A percentile compares a stretch with the other conserved stretches of the same genome.
phyloP scores from a whole-genome alignment of 306 rosid genomes.

The Clitoria ternatea region DNA sequence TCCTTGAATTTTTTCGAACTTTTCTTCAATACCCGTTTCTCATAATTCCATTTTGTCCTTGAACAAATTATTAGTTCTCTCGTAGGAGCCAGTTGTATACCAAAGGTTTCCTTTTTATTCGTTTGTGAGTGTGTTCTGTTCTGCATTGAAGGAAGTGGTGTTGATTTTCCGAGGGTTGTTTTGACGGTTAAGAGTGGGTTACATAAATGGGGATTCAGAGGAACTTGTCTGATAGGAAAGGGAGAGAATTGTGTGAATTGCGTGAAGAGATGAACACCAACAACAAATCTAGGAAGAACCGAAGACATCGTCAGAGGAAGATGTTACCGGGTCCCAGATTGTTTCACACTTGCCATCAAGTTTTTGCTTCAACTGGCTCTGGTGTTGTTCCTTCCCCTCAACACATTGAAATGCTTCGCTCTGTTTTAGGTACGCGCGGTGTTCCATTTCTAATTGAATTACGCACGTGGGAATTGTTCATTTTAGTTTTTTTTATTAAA shows the following conservation, averaged over 20 bases:
- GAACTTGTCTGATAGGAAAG: conserved; percentile 40
- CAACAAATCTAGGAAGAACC: conserved; percentile 48
- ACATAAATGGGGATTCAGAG: conserved; percentile 71
- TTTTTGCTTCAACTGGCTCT: conserved; percentile 46
- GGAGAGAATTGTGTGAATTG: conserved; percentile 42
- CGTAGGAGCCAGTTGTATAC: not conserved
- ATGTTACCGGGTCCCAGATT: conserved; percentile 58
- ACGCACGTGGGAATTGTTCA: not conserved
- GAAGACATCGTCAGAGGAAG: conserved; percentile 55
- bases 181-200: conserved; percentile 11
- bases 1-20: not conserved
- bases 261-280: conserved; percentile 44
- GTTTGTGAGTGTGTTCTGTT: not conserved
- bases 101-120: not conserved
- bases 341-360: conserved; percentile 58
- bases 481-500: not conserved
- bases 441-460: too few relatives aligned
- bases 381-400: conserved; percentile 55
- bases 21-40: conserved; percentile 8
- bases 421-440: conserved; percentile 58
- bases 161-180: not conserved
- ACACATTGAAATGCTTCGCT: conserved; percentile 55
- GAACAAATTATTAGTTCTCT: not conserved
- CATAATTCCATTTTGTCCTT: not conserved
- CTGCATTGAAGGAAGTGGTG: not conserved